Base-by-base conservation (phyloP, 2,329 filamentous ascomycete genomes). In the Nannizziopsis arthrosporioides region DNA sequence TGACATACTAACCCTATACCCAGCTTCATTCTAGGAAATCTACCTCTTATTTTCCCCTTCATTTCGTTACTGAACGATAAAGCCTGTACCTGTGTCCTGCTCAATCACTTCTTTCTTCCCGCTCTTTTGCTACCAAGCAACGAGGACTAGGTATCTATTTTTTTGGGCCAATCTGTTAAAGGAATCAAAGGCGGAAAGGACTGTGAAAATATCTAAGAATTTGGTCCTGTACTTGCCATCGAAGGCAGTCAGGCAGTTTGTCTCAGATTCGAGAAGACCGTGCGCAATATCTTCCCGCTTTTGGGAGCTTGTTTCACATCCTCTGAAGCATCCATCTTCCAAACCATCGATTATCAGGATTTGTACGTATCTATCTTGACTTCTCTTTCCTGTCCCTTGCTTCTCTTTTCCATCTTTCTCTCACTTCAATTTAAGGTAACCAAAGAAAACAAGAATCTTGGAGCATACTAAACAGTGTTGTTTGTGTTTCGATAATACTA, bases 201-300 rank as follows among this genome's bases (percentile, higher is more conserved):
- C 42, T 49, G 44, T 44, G 32, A 48, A 43, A 31, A 51, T 37
- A 46, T 17, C 15, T 46, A 37, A 46, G 44, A 40, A 17, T 45
- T 50, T 40, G 49, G 44, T 42, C 52, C 55, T 56, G 54, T 50
- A 51, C 55, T 57, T 57, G 55, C 55, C 55, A 57, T 57, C 54
- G 53, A 57, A 55, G 55, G 55, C 55, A 56, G 55, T 54, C 52
- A 53, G 55, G 52, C 47, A 44, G 45, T 48, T 41, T 52, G 39
- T 54, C 47, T 52, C 47, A 43, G 34, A 42, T 48, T 49, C 50
- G 50, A 50, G 52, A 48, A 47, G 19, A 51, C 32, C 43, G 35
- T 34, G 39, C 44, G 31, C 47, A 51, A 17, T 42, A 37, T 19
- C 34, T 48, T 50, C 42, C 50, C 47, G 52, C 50, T 48, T 50